Percentiles rank a stretch among this genome's conserved stretches.
Evolutionary conservation across 805 yeast species (phyloP).

Genomic region (Blastobotrys americana): DNA sequence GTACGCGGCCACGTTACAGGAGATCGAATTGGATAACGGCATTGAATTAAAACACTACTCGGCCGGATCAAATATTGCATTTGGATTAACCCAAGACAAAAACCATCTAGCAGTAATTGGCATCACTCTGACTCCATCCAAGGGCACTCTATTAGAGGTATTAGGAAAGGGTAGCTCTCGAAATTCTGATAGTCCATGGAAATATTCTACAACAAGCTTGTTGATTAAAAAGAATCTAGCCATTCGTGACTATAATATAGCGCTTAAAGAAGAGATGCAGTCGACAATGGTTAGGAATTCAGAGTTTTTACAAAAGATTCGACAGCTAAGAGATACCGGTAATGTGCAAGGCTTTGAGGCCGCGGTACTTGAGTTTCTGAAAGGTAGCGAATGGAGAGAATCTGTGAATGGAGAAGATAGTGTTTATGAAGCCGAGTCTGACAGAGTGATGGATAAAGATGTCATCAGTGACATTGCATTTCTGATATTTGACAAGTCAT

Average conservation of each 20-base stretch:
- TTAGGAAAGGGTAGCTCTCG: constrained; percentile 51
- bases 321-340: constrained; percentile 29
- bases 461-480: constrained; percentile 23
- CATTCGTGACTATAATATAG: constrained; percentile 11
- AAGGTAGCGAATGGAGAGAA: constrained; percentile 19
- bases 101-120: constrained; percentile 24
- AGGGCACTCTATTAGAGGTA: constrained; percentile 60
- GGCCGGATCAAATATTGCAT: constrained; percentile 1
- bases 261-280: constrained; percentile 19
- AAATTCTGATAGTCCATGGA: constrained; percentile 13
- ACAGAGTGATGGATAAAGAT: constrained; percentile 20
- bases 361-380: constrained; percentile 15
- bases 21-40: constrained; percentile 13
- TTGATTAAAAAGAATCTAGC: constrained; percentile 12
- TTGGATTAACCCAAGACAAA: constrained; percentile 19
- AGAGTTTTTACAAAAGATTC: constrained; percentile 21
- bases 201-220: constrained; percentile 15
- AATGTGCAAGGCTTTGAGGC: constrained; percentile 22
- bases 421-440: constrained; percentile 19
- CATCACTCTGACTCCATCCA: constrained; percentile 49
- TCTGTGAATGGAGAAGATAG: constrained; percentile 5
- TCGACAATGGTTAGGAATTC: constrained; percentile 21
- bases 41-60: constrained; percentile 10
- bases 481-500: constrained; percentile 24
- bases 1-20: constrained; percentile 24